These are phyloP conservation scores for Toxicodendron radicans DNA, from an alignment of 345 rosid species.

Conservation along the genomic window DNA sequence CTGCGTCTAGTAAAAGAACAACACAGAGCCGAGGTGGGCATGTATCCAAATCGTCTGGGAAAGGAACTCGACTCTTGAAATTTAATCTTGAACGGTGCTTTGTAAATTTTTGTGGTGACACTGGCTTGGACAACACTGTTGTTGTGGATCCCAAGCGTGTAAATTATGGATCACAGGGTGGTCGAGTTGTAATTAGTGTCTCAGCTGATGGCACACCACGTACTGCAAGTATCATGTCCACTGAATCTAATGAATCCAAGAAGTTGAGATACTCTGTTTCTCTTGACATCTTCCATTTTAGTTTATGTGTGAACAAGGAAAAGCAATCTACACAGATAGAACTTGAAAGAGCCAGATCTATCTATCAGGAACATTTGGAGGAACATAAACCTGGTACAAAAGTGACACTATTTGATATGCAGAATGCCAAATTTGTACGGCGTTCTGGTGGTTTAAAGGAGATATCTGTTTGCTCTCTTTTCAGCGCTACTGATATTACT, in stretches of 20 bases:
- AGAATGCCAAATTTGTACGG: conserved; percentile 82
- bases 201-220: conserved; percentile 84
- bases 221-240: conserved; percentile 60
- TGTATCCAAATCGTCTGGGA: conserved; percentile 65
- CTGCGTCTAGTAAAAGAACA: conserved; percentile 54
- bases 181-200: conserved; percentile 58
- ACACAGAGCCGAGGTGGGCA: conserved; percentile 48
- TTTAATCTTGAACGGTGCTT: conserved; percentile 83
- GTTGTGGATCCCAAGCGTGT: conserved; percentile 91
- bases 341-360: conserved; percentile 83
- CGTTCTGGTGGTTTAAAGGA: conserved; percentile 91
- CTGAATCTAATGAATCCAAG: conserved; percentile 50
- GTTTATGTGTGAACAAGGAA: conserved; percentile 77
- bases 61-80: conserved; percentile 73
- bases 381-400: conserved; percentile 55
- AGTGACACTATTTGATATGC: conserved; percentile 72
- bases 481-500: conserved; percentile 86
- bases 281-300: conserved; percentile 77
- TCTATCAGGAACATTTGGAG: conserved; percentile 71
- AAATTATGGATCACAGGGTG: conserved; percentile 99
- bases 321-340: conserved; percentile 84
- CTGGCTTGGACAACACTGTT: conserved; percentile 61
- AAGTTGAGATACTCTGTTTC: conserved; percentile 67
- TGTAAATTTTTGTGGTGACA: conserved; percentile 64
- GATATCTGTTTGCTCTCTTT: conserved; percentile 82